Base-by-base conservation (phyloP, 1,139 yeast genomes). In the Cylindricascospora bacillispora region DNA sequence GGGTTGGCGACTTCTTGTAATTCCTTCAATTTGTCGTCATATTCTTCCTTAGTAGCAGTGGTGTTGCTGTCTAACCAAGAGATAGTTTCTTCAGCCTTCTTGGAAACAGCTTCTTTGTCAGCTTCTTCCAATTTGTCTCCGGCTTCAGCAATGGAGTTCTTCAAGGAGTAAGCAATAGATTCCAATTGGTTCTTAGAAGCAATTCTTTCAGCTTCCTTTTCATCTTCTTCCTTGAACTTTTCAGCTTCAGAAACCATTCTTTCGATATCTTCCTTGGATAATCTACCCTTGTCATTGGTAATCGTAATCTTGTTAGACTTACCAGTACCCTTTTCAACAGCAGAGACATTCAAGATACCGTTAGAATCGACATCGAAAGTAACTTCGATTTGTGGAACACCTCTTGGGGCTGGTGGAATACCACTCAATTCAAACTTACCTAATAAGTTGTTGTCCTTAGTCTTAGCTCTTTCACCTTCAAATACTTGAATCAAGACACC, bases 361-460 rank as follows among this genome's bases (percentile, higher is more conserved):
- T 81, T 85, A 52, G 93, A 85, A 59, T 81, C 93, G 52, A 81
- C 73, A 62, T 81, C 93, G 57, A 82, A 82, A 49, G 93, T 80
- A 49, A 81, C 93, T 70, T 81, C 93, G 53, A 81, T 80, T 68
- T 81, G 92, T 56, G 93, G 93, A 44, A 81, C 93, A 70, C 93
- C 93, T 68, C 89, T 82, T 62, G 93, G 93, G 39, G 93, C 93
- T 54, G 93, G 93, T 57, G 93, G 93, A 46, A 81, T 81, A 60
- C 93, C 93, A 52, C 85, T 67, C 56, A 81, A 73, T 61, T 85
- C 89, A 63, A 82, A 81, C 73, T 81, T 81, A 67, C 93, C 93
- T 57, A 81, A 78, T 63, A 81, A 65, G 74, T 81, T 82, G 80
- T 81, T 81, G 68, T 82, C 93, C 73, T 81, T 78, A 46, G 93